Evolutionary conservation across 169 alveolate genomes (phyloP).

Genomic region (Miamiensis avidus): DNA sequence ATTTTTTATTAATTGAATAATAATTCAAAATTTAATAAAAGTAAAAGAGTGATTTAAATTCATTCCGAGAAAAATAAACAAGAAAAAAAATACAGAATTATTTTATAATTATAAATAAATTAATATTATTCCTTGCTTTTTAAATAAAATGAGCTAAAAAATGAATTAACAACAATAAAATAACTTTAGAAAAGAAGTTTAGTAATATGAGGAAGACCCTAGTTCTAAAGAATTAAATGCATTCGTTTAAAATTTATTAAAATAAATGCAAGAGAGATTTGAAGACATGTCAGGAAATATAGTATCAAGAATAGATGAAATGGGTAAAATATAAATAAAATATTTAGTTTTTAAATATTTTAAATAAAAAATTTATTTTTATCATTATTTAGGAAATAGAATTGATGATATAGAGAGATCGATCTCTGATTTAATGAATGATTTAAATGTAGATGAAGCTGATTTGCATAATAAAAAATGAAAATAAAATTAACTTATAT

Average conservation of each 20-base stretch:
- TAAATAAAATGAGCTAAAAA: too few species aligned
- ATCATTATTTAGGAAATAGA: conserved; percentile 25
- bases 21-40: too few species aligned
- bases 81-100: too few species aligned
- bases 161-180: too few species aligned
- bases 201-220: conserved; percentile 7
- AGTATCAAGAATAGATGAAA: conserved; percentile 44
- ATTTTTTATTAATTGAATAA: too few species aligned
- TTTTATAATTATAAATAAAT: too few species aligned
- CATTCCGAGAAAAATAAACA: too few species aligned
- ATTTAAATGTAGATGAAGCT: conserved; percentile 30
- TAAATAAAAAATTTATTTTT: background rate
- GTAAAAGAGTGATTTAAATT: too few species aligned
- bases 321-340: conserved; percentile 26
- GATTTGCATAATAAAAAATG: conserved; percentile 11
- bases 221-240: conserved; percentile 19
- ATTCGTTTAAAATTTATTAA: conserved; percentile 35
- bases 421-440: conserved; percentile 39
- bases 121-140: too few species aligned
- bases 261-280: conserved; percentile 49
- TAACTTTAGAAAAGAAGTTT: background rate
- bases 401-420: conserved; percentile 43
- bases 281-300: conserved; percentile 41
- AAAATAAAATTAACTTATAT: too few species aligned
- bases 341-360: background rate